phyloP scores from a whole-genome alignment of 768 basidiomycete genomes.

The Hypsizygus marmoreus region DNA sequence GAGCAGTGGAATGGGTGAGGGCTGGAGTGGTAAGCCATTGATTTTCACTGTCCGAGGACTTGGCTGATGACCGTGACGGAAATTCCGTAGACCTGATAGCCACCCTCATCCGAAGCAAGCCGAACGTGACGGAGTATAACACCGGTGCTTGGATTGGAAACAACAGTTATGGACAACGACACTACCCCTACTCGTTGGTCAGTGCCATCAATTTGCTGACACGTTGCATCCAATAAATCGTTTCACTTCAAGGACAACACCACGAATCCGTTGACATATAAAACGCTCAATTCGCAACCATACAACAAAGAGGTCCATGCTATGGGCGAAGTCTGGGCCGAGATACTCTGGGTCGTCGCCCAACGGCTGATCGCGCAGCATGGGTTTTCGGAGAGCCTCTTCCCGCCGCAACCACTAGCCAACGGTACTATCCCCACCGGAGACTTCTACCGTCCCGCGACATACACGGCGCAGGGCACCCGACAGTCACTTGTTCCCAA shows the following conservation, averaged over 20 bases:
- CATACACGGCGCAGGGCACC: too few species aligned
- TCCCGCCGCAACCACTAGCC: constrained; percentile 72
- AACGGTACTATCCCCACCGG: constrained; percentile 64
- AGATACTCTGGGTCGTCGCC: constrained; percentile 79
- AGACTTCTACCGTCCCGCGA: constrained; percentile 69
- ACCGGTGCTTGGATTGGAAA: too few species aligned
- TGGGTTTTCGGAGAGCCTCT: constrained; percentile 74
- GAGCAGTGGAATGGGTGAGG: too few species aligned
- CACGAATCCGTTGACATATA: constrained; percentile 88
- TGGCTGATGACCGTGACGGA: not conserved
- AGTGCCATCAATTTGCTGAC: too few species aligned
- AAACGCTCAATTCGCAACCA: constrained; percentile 88
- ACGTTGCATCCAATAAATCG: too few species aligned
- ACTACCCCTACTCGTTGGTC: too few species aligned
- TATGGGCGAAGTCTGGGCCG: constrained; percentile 93
- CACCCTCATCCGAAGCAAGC: too few species aligned
- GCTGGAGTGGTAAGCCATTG: too few species aligned
- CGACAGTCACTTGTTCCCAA: constrained; percentile 73
- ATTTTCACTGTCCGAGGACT: too few species aligned
- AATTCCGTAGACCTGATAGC: too few species aligned
- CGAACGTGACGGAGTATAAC: too few species aligned
- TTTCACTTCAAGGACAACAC: constrained; percentile 43
- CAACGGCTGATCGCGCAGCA: constrained; percentile 76
- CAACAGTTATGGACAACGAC: too few species aligned
- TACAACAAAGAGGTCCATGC: constrained; percentile 92